phyloP scores from a whole-genome alignment of 805 yeast genomes.

The Wickerhamomyces subpelliculosus region DNA sequence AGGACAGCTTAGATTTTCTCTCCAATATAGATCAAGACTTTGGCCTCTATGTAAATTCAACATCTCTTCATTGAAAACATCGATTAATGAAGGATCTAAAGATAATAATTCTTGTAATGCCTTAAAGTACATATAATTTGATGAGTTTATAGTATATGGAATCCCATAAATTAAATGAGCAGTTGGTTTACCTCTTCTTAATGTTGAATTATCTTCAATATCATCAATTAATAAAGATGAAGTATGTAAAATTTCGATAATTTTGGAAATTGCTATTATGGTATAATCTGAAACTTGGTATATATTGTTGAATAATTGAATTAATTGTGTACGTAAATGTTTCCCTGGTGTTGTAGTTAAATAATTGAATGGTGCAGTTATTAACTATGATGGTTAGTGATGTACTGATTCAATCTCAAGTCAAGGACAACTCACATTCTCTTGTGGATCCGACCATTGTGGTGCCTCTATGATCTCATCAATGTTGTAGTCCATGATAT shows the following conservation, averaged over 20 bases:
- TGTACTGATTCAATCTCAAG: too few species aligned
- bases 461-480: neutral
- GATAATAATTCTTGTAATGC: slow-evolving; percentile 48
- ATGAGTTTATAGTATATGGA: slow-evolving; percentile 76
- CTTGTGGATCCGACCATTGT: neutral
- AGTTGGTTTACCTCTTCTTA: slow-evolving; percentile 72
- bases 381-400: too few species aligned
- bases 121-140: slow-evolving; percentile 74
- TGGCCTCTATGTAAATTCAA: slow-evolving; percentile 83
- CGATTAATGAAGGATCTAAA: slow-evolving; percentile 26
- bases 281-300: slow-evolving; percentile 34
- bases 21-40: slow-evolving; percentile 84
- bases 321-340: slow-evolving; percentile 26
- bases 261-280: slow-evolving; percentile 33
- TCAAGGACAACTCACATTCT: too few species aligned
- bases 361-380: slow-evolving; percentile 19
- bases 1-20: slow-evolving; percentile 59
- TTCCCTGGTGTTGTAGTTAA: slow-evolving; percentile 19
- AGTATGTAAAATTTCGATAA: slow-evolving; percentile 57
- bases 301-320: slow-evolving; percentile 47
- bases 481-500: neutral
- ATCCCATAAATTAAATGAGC: slow-evolving; percentile 75
- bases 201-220: slow-evolving; percentile 70
- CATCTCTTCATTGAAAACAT: slow-evolving; percentile 63
- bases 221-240: slow-evolving; percentile 77